Base-by-base conservation (phyloP, 352 stramenopile species). In the Phytophthora cryptogea region DNA sequence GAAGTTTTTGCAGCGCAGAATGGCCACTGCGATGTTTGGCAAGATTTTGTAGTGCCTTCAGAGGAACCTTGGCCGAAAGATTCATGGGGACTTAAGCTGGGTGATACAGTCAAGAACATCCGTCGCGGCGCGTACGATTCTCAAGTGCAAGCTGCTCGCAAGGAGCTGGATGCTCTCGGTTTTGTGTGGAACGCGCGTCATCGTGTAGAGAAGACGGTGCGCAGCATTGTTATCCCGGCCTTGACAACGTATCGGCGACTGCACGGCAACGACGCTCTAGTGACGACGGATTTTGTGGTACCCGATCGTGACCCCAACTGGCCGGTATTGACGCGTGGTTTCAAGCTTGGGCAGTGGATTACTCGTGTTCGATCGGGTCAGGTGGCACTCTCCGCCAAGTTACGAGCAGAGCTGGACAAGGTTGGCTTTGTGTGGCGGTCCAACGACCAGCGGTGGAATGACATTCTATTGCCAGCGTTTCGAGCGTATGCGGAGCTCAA, bases 71-170 rank as follows among this genome's bases (percentile, higher is more conserved):
- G 92, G 91, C 88, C 92, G 0, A 68, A 90, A 36, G 80, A 82
- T 20, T 81, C 87, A 0, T 93, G 86, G 75, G 90, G 88, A 0
- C 71, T 97, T 36, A 80, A 90, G 16, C 74, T 98, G 9, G 95
- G 95, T 8, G 80, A 93, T 30, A 88, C 89, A 3, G 92, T 98
- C 14, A 96, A 96, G 67, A 92, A 90, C 40, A 97, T 98, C 56
- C 88, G 95, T 42, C 73, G 76, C 28, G 86, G 89, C 39, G 89
- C 88, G 0, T 94, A 90, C 52, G 69, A 77, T 35, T 40, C 73
- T 14, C 95, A 97, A 70, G 83, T 97, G 6, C 86, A 88, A 17
- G 60, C 70, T 1, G 72, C 86, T 52, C 74, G 74, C 9, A 62
- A 81, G 9, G 76, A 95, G 37, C 73, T 98, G 5, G 81, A 97